Evolutionary conservation across 306 rosid genomes (phyloP).

Genomic region (Cicer arietinum): DNA sequence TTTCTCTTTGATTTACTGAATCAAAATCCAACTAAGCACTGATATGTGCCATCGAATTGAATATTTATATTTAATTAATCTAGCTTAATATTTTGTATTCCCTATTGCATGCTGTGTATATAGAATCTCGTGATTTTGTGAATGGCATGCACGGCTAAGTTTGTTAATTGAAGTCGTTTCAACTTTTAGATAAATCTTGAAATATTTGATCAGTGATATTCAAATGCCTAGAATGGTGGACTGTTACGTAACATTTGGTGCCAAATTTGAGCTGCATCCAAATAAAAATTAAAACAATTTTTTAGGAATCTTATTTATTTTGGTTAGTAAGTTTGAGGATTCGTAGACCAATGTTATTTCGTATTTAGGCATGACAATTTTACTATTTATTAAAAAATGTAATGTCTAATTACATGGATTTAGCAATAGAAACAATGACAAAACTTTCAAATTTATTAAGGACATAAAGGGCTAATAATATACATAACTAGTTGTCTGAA

Average conservation of each 20-base stretch:
- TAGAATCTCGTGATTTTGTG: conserved; percentile 44
- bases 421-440: no score
- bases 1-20: conserved; percentile 35
- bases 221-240: conserved; percentile 16
- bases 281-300: neutral
- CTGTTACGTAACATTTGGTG: neutral
- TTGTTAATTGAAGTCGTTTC: conserved; percentile 23
- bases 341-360: no score
- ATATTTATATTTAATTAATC: conserved; percentile 47
- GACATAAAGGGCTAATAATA: no score
- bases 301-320: neutral
- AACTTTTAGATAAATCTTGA: conserved; percentile 35
- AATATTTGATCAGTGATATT: conserved; percentile 2
- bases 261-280: conserved; percentile 3
- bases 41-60: conserved; percentile 42
- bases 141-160: conserved; percentile 37
- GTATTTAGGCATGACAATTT: no score
- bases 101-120: conserved; percentile 51
- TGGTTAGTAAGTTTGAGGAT: no score
- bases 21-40: conserved; percentile 46
- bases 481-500: no score
- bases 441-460: no score
- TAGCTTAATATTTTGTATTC: conserved; percentile 24
- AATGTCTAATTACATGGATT: no score
- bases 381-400: no score